A percentile compares a stretch with the other conserved stretches of the same genome.
These are phyloP conservation scores for Apophysomyces ossiformis DNA, from an alignment of 371 early-diverging fungal genomes.

Conservation along the genomic window DNA sequence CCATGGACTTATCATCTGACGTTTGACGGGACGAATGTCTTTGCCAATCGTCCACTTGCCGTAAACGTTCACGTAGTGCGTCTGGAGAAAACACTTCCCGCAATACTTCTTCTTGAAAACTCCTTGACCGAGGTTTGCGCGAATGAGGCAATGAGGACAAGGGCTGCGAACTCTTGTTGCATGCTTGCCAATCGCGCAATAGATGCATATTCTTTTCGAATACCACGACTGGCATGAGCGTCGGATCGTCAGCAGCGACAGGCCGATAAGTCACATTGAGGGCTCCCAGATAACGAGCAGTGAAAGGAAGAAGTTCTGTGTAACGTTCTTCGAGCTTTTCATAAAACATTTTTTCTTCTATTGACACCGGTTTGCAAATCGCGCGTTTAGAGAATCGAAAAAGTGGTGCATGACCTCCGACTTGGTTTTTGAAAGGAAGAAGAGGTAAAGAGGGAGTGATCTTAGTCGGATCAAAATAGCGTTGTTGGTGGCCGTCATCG, in stretches of 20 bases:
- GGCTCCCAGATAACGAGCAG: slow-evolving; percentile 90
- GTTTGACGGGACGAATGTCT: slow-evolving; percentile 12
- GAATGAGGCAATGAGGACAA: slow-evolving; percentile 18
- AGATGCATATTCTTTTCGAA: slow-evolving; percentile 84
- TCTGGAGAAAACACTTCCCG: slow-evolving; percentile 78
- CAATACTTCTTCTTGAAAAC: slow-evolving; percentile 71
- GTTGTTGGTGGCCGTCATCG: slow-evolving; percentile 15
- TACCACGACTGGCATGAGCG: slow-evolving; percentile 66
- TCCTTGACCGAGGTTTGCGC: slow-evolving; percentile 12
- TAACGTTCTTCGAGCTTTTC: slow-evolving; percentile 80
- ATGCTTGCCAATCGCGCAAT: slow-evolving; percentile 53
- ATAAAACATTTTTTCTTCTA: slow-evolving; percentile 87
- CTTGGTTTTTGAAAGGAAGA: slow-evolving; percentile 51
- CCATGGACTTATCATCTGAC: background rate
- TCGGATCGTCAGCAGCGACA: slow-evolving; percentile 36
- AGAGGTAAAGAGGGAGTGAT: slow-evolving; percentile 68
- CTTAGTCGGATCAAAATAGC: slow-evolving; percentile 49
- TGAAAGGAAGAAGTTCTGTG: slow-evolving; percentile 83
- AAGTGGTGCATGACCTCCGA: slow-evolving; percentile 52
- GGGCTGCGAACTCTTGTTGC: slow-evolving; percentile 16
- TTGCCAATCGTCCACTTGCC: slow-evolving; percentile 47
- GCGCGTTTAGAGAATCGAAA: slow-evolving; percentile 52
- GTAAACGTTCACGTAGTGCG: slow-evolving; percentile 62
- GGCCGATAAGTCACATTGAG: slow-evolving; percentile 87
- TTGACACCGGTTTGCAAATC: slow-evolving; percentile 70